Evolutionary conservation across 371 early-diverging fungal genomes (phyloP), one percentile per base, ranked within the genome.

Genomic region (Dichotomocladium elegans): DNA sequence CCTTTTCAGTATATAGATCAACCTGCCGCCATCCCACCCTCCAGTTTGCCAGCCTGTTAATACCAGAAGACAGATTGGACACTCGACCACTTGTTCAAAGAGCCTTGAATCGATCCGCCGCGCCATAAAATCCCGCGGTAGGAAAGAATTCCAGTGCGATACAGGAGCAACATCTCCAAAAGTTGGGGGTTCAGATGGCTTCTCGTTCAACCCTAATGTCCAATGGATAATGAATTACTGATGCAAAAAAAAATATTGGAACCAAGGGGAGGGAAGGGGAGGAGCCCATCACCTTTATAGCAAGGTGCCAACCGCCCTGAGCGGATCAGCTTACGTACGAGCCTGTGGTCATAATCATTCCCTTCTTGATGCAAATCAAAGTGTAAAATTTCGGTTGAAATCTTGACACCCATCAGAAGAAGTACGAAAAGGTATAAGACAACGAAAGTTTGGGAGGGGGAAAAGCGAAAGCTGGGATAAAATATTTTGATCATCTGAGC

Each of bases 241-340:
- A 21, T 21, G 7, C n/a, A n/a, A 37, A 37, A 17, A 4, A 21
- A 37, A 5, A 6, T 15, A 21, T 37, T 37, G 37, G 21, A 37
- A 37, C 19, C n/a, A n/a, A n/a, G n/a, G n/a, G n/a, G n/a, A n/a
- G n/a, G n/a, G n/a, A n/a, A n/a, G 37, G 17, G 21, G 8, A 17
- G 37, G n/a, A n/a, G 21, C 37, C n/a, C 17, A 37, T 37, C 37
- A 41, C 95, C 95, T 61, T 78, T 74, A 64, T 93, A 95, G 53
- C 93, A 93, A 12, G 95, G 94, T 8, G 92, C 89, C 41, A 95
- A 53, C 35, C 77, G 79, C 3, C 93, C 81, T 25, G 82, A 81
- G 1, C 74, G 57, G 51, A 94, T 90, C 29, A 93, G 65, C 6
- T 77, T 67, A 19, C 75, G 76, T 15, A 93, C 89, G 15, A 83